Conservation (phyloP, 83 land plant species). For the Picea abies region DNA sequence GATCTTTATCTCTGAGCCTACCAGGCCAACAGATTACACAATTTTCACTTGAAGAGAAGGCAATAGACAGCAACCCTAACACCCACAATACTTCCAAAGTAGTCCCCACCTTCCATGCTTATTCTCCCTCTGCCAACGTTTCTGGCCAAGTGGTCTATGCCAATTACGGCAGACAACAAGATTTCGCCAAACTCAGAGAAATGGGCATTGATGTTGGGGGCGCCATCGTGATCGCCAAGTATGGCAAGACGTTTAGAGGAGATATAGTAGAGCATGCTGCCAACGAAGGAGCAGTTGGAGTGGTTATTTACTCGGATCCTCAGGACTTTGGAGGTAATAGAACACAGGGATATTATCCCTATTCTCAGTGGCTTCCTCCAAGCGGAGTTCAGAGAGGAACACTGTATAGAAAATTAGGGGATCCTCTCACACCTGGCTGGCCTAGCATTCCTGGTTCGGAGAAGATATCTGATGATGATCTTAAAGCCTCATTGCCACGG, state of each 20-base stretch:
- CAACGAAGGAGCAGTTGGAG: constrained; percentile 55
- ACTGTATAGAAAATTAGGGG: constrained; percentile 41
- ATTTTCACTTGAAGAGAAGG: constrained; percentile 37
- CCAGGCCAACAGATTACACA: neutral
- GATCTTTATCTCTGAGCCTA: constrained; percentile 34
- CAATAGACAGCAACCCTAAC: constrained; percentile 30
- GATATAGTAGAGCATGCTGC: constrained; percentile 55
- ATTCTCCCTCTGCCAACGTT: constrained; percentile 50
- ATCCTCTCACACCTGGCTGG: constrained; percentile 76
- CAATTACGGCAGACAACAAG: constrained; percentile 66
- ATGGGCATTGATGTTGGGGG: constrained; percentile 51
- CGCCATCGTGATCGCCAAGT: constrained; percentile 46
- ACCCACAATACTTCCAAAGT: constrained; percentile 29
- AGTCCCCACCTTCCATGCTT: constrained; percentile 61
- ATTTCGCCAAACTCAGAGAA: constrained; percentile 32
- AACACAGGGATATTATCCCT: constrained; percentile 42
- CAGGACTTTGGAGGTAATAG: constrained; percentile 49
- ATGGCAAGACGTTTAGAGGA: constrained; percentile 64
- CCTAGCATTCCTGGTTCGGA: constrained; percentile 45
- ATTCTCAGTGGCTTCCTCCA: constrained; percentile 58
- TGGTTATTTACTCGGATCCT: constrained; percentile 48
- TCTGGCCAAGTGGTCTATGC: constrained; percentile 49
- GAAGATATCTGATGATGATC: constrained; percentile 31
- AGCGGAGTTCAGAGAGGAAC: constrained; percentile 66
- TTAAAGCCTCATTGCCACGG: constrained; percentile 33